A percentile compares a stretch with the other conserved stretches of the same genome.
Conservation (phyloP, 2,329 filamentous ascomycete species). For the Scedosporium apiospermum region DNA sequence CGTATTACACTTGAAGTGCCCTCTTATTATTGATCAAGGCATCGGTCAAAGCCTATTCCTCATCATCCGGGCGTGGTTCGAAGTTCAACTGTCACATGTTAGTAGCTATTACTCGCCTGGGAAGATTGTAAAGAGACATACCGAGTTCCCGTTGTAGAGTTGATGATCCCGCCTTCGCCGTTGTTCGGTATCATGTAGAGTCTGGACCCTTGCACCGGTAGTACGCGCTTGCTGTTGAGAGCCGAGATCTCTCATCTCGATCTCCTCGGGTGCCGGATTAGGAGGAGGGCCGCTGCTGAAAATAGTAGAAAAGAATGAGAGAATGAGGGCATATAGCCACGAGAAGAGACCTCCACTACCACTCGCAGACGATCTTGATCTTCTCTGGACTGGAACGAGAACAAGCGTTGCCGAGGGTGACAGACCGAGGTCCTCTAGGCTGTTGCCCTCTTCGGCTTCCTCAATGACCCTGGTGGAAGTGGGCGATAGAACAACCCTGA, state of each 20-base stretch:
- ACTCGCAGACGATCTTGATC: conserved; percentile 29
- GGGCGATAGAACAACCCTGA: conserved; percentile 76
- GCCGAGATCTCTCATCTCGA: neutral
- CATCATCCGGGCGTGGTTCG: conserved; percentile 53
- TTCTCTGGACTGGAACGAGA: conserved; percentile 57
- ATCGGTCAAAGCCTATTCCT: conserved; percentile 23
- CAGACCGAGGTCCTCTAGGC: conserved; percentile 60
- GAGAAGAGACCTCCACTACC: neutral
- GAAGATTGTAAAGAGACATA: conserved; percentile 30
- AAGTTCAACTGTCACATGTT: conserved; percentile 50
- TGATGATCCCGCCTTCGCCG: conserved; percentile 50
- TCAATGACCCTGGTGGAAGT: conserved; percentile 66
- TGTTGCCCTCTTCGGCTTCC: conserved; percentile 61
- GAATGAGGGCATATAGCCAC: conserved; percentile 2
- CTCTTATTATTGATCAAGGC: neutral
- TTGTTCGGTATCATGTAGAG: conserved; percentile 22
- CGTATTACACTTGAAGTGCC: conserved; percentile 16
- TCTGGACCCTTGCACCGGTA: conserved; percentile 33
- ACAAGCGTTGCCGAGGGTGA: conserved; percentile 75
- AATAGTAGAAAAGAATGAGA: conserved; percentile 1
- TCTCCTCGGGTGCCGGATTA: neutral
- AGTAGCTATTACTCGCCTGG: conserved; percentile 12
- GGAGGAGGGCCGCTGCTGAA: neutral
- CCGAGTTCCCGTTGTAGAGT: conserved; percentile 87
- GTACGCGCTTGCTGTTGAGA: conserved; percentile 8